Base-by-base conservation (phyloP, 768 basidiomycete genomes). In the Cystofilobasidium capitatum region DNA sequence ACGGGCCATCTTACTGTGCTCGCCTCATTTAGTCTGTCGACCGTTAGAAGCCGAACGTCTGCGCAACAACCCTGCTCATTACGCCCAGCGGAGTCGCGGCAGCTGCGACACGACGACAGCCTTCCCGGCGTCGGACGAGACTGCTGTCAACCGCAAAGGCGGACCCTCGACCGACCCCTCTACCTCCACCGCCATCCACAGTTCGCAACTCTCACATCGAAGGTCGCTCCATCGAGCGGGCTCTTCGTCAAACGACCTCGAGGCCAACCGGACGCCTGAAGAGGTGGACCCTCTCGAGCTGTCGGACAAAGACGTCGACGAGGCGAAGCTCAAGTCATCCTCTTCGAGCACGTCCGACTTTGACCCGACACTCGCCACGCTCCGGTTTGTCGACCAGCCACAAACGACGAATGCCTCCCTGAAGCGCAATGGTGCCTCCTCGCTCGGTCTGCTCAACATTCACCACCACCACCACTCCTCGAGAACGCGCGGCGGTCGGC, bases 121-220 rank as follows among this genome's bases (percentile, higher is more conserved):
- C n/a, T n/a, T n/a, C 14, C 10, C 7, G n/a, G n/a, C 47, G 47
- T 3, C 22, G 22, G n/a, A 24, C 10, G 51, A 33, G 58, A 16
- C 58, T 26, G 20, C n/a, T n/a, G 29, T 44, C 42, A 22, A 12
- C 42, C 12, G 42, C 42, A 44, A 22, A 12, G 42, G 12, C 42
- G 42, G 42, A 24, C 35, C 62, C 1, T 54, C 62, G 35, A 35
- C 20, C 45, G 58, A 60, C 22, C 44, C 39, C 58, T 40, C 58
- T 2, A 51, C 62, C 22, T 31, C 62, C 45, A 51, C 47, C 35
- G n/a, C n/a, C n/a, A n/a, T n/a, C n/a, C n/a, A n/a, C n/a, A n/a
- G n/a, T n/a, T n/a, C n/a, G n/a, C n/a, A n/a, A n/a, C n/a, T n/a
- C n/a, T n/a, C n/a, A n/a, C n/a, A n/a, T n/a, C n/a, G n/a, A n/a